Conservation (phyloP, 75 land plant genomes). For the Cunninghamia lanceolata region DNA sequence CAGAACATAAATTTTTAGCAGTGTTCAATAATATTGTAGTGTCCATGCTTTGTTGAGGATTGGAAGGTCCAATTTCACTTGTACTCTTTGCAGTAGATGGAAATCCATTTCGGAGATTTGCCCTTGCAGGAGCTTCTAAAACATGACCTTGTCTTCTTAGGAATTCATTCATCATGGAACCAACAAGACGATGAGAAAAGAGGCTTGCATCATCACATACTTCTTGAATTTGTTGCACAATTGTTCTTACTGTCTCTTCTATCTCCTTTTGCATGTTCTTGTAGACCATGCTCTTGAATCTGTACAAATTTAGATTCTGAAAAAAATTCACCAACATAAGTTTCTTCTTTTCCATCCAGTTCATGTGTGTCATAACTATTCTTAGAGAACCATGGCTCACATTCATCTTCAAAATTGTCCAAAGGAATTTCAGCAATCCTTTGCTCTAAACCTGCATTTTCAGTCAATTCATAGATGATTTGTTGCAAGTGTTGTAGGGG, state of each 20-base stretch:
- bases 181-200: not conserved
- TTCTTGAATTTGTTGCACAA: not conserved
- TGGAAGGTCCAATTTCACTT: no score
- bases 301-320: not conserved
- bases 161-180: not conserved
- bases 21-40: no score
- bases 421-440: not conserved
- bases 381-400: conserved; percentile 2
- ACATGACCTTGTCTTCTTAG: not conserved
- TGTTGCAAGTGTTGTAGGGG: conserved; percentile 28
- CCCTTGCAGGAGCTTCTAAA: not conserved
- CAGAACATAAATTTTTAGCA: no score
- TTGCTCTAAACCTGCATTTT: not conserved
- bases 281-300: not conserved
- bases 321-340: not conserved
- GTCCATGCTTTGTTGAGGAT: no score
- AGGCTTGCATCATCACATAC: not conserved
- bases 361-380: not conserved
- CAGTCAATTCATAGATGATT: conserved; percentile 3
- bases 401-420: no score
- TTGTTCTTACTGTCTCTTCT: not conserved
- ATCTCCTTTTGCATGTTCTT: not conserved
- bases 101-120: not conserved
- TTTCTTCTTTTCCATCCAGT: not conserved
- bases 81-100: not conserved